Conservation (phyloP, 1,284 basidiomycete species). For the Puccinia novopanici region DNA sequence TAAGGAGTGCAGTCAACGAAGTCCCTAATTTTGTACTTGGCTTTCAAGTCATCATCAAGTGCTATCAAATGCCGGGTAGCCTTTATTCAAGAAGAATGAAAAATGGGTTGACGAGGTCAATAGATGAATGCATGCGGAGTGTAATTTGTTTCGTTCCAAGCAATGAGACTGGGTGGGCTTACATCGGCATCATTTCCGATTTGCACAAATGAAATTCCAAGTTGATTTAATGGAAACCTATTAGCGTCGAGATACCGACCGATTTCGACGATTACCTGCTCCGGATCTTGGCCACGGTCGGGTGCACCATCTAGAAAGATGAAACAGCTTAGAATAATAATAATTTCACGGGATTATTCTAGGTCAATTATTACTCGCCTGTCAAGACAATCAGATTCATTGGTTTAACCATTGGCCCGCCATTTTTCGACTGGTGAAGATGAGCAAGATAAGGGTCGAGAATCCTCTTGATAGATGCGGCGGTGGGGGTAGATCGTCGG, state of each 20-base stretch:
- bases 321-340: too few relatives aligned
- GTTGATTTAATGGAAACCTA: slow-evolving; percentile 38
- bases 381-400: slow-evolving; percentile 53
- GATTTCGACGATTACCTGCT: slow-evolving; percentile 42
- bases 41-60: slow-evolving; percentile 52
- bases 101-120: background rate
- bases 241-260: slow-evolving; percentile 24
- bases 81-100: background rate
- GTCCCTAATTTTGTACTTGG: slow-evolving; percentile 52
- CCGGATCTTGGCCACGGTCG: slow-evolving; percentile 46
- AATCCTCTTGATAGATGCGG: slow-evolving; percentile 52
- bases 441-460: slow-evolving; percentile 52
- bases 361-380: slow-evolving; percentile 19
- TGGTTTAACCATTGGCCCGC: slow-evolving; percentile 51
- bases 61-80: slow-evolving; percentile 37
- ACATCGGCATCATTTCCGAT: slow-evolving; percentile 52
- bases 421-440: slow-evolving; percentile 51
- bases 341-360: too few relatives aligned
- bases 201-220: slow-evolving; percentile 53
- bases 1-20: slow-evolving; percentile 55
- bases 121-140: background rate
- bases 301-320: too few relatives aligned
- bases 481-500: slow-evolving; percentile 52
- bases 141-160: too few relatives aligned
- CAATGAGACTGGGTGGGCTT: background rate